phyloP scores from a whole-genome alignment of 2,329 filamentous ascomycete genomes.

The Apiospora koreana region DNA sequence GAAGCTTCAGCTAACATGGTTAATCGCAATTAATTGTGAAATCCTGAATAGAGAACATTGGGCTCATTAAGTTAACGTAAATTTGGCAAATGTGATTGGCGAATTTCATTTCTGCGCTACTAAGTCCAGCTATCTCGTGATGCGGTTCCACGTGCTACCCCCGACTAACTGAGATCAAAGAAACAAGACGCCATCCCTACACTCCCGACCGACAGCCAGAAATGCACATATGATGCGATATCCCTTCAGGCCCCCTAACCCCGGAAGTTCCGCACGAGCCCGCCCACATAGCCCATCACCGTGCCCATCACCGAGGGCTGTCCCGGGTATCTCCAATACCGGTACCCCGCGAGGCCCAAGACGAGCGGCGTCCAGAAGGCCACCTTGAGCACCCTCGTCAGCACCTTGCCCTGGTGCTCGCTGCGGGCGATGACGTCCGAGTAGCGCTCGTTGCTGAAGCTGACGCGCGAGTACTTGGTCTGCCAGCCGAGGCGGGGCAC shows the following conservation, averaged over 20 bases:
- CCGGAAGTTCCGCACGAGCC: neutral
- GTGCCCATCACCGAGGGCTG: neutral
- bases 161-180: neutral
- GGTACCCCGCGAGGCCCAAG: neutral
- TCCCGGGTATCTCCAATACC: neutral
- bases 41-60: no score
- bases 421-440: slow-evolving; percentile 75
- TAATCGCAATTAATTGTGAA: no score
- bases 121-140: neutral
- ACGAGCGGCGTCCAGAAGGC: slow-evolving; percentile 8
- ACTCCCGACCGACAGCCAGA: neutral
- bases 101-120: neutral
- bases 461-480: slow-evolving; percentile 90
- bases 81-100: neutral
- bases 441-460: slow-evolving; percentile 91
- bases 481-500: slow-evolving; percentile 81
- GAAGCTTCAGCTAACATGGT: no score
- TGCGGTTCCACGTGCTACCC: neutral
- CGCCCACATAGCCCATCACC: neutral
- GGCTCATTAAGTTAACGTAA: no score
- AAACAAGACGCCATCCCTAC: neutral
- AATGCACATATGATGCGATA: neutral
- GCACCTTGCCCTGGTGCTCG: slow-evolving; percentile 65
- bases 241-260: neutral
- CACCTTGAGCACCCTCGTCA: slow-evolving; percentile 48